A percentile compares a stretch with the other conserved stretches of the same genome.
phyloP scores from a whole-genome alignment of 2,329 filamentous ascomycete genomes.

The Fusarium lateritium region DNA sequence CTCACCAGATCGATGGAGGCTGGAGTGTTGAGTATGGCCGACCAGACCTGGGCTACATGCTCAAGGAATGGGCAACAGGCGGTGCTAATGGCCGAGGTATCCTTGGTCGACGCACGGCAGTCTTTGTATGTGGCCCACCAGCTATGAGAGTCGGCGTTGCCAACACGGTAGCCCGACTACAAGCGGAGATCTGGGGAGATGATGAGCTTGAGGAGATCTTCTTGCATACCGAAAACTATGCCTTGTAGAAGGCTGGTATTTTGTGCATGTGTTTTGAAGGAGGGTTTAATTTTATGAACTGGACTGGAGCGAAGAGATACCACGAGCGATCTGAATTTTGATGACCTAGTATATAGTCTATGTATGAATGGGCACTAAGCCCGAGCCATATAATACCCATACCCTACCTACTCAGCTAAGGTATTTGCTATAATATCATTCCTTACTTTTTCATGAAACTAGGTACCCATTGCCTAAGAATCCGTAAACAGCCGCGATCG shows the following conservation, averaged over 20 bases:
- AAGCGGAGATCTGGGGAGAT: slow-evolving; percentile 86
- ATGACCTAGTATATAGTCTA: slow-evolving; percentile 27
- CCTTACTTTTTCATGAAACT: neutral
- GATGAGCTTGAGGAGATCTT: slow-evolving; percentile 89
- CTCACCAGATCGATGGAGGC: slow-evolving; percentile 78
- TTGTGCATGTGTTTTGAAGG: slow-evolving; percentile 1
- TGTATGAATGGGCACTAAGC: slow-evolving; percentile 29
- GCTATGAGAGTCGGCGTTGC: slow-evolving; percentile 90
- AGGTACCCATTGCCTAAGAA: too few relatives aligned
- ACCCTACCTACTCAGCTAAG: slow-evolving; percentile 15
- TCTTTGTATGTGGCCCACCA: slow-evolving; percentile 93
- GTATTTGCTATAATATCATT: neutral
- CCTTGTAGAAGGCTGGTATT: slow-evolving; percentile 67
- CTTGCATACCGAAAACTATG: slow-evolving; percentile 95
- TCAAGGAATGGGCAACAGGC: slow-evolving; percentile 85
- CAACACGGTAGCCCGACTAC: slow-evolving; percentile 85
- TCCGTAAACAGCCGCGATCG: neutral
- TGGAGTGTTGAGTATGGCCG: slow-evolving; percentile 95
- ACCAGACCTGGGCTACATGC: slow-evolving; percentile 88
- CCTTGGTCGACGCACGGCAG: slow-evolving; percentile 85
- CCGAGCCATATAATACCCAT: slow-evolving; percentile 38
- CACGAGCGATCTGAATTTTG: slow-evolving; percentile 48
- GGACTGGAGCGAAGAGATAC: slow-evolving; percentile 45
- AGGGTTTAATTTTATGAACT: slow-evolving; percentile 44
- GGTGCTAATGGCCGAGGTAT: slow-evolving; percentile 75